Evolutionary conservation across 345 rosid species (phyloP), one percentile per base, ranked within the genome.

Genomic region (Boechera retrofracta): DNA sequence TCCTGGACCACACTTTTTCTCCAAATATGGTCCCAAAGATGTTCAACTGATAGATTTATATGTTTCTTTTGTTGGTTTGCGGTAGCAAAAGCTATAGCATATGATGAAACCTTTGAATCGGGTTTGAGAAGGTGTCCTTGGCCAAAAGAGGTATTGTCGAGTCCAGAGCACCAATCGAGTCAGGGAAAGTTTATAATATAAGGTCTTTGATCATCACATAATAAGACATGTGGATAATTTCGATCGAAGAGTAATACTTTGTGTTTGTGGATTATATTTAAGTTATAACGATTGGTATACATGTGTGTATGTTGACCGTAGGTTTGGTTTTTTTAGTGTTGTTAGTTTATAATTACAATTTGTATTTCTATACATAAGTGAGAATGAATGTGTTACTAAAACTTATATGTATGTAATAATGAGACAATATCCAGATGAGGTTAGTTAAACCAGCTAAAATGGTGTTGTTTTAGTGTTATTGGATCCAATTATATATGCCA

Each of bases 21-120:
- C 56, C 39, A 71, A 44, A 64, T 26, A 71, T 71, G 81, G 81
- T 77, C 81, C 81, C 33, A 64, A 66, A 64, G 49, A 72, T 72
- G 69, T 72, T 65, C 18, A 66, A 71, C 77, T 71, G 77, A 78
- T 78, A 72, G 69, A 72, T 72, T 78, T 72, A 48, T 59, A 72
- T 72, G 77, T 72, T 58, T 66, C 36, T 66, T 72, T 78, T 56
- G 73, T 78, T 78, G 77, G 36, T 53, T 72, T 72, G 73, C 56
- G 47, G 63, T 64, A 48, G 28, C 72, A 38, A 67, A 67, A 53
- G 59, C 62, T 35, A 58, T 56, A 6, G 63, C 57, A 53, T 54
- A 60, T 59, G 63, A 78, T 38, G 69, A 78, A 66, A 66, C 69
- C 77, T 78, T 72, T 72, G 81, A 78, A 58, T 72, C 81, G 68